Percentiles rank a stretch among this genome's conserved stretches.
Evolutionary conservation across 2,329 filamentous ascomycete species (phyloP).

Genomic region (Aspergillus japonicus): DNA sequence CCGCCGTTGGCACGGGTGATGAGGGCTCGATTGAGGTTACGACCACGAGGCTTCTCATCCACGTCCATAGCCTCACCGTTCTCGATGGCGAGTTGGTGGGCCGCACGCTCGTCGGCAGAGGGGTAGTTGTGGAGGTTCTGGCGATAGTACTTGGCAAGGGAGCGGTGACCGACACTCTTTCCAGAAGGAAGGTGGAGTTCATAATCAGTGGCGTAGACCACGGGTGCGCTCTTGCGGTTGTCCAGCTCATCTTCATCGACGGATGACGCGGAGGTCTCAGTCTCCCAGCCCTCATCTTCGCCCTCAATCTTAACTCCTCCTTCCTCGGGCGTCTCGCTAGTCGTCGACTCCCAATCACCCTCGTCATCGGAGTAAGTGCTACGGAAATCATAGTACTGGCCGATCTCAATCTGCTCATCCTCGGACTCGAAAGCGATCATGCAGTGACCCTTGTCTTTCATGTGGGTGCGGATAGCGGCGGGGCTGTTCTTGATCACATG

Average conservation of each 20-base stretch:
- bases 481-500: constrained; percentile 76
- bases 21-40: constrained; percentile 53
- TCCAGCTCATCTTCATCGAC: constrained; percentile 78
- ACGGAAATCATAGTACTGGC: constrained; percentile 95
- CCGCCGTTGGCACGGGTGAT: constrained; percentile 70
- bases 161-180: constrained; percentile 84
- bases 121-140: constrained; percentile 90
- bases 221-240: constrained; percentile 73
- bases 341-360: constrained; percentile 57
- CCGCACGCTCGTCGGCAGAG: constrained; percentile 70
- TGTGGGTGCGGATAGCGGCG: constrained; percentile 86
- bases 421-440: constrained; percentile 91
- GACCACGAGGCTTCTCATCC: constrained; percentile 40
- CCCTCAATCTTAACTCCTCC: constrained; percentile 65
- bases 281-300: constrained; percentile 80
- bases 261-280: constrained; percentile 85
- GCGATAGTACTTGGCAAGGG: constrained; percentile 80
- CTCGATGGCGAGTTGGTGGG: constrained; percentile 60
- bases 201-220: constrained; percentile 86
- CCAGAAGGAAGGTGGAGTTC: constrained; percentile 92
- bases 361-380: constrained; percentile 88
- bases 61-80: constrained; percentile 50
- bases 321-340: constrained; percentile 35
- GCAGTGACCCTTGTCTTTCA: constrained; percentile 95
- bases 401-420: constrained; percentile 88